Percentiles rank a stretch among this genome's conserved stretches.
phyloP scores from a whole-genome alignment of 176 grass and related monocot species.

The maize (Zea mays) region Zm-B73-REFERENCE-NAM-5.0 NC_050104.1:120270001-120270500 shows the following conservation, averaged over 20 bases:
- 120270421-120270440: conserved; percentile 26
- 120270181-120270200: conserved; percentile 75
- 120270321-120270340: conserved; percentile 65
- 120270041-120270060: conserved; percentile 9
- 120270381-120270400: conserved; percentile 36
- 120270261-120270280: conserved; percentile 9
- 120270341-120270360: conserved; percentile 55
- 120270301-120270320: conserved; percentile 29
- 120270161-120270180: conserved; percentile 31
- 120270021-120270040: conserved; percentile 26
- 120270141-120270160: conserved; percentile 29
- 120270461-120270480: conserved; percentile 38
- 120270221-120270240: conserved; percentile 69
- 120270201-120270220: conserved; percentile 61
- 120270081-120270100: conserved; percentile 28
- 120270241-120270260: conserved; percentile 23
- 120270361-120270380: conserved; percentile 34
- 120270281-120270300: conserved; percentile 28
- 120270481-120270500: conserved; percentile 35
- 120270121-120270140: conserved; percentile 32
- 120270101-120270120: background rate
- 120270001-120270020: background rate
- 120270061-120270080: conserved; percentile 32
- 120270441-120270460: conserved; percentile 40
- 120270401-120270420: conserved; percentile 49